These are phyloP conservation scores for Medicago arabica DNA, from an alignment of 306 rosid species.

Conservation along the genomic window DNA sequence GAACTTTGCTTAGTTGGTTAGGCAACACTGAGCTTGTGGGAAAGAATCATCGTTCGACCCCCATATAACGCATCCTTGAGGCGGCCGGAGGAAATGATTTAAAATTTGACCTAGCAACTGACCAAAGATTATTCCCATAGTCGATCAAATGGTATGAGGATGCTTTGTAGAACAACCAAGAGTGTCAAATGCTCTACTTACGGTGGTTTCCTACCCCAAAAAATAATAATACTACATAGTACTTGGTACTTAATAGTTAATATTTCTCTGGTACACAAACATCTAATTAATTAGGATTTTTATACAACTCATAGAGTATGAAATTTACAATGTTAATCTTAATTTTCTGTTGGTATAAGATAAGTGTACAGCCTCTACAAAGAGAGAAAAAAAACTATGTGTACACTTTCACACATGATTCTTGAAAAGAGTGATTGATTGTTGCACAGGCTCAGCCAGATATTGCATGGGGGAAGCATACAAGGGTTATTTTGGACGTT, in stretches of 20 bases:
- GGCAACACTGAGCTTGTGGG: not conserved
- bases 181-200: too few species aligned
- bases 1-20: not conserved
- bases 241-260: not conserved
- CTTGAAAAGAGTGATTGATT: not conserved
- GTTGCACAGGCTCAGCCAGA: conserved; percentile 62
- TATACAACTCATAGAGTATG: not conserved
- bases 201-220: not conserved
- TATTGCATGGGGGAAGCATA: conserved; percentile 78
- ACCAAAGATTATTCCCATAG: not conserved
- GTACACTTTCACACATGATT: not conserved
- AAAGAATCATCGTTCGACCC: not conserved
- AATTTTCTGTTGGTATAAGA: not conserved
- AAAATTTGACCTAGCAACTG: not conserved
- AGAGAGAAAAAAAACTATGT: not conserved
- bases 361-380: not conserved
- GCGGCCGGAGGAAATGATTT: not conserved
- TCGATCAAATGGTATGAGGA: too few species aligned
- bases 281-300: too few species aligned
- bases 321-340: not conserved
- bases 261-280: not conserved
- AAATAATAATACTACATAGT: not conserved
- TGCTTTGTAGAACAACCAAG: too few species aligned
- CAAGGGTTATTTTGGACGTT: conserved; percentile 81
- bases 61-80: not conserved